phyloP scores from a whole-genome alignment of 805 yeast species.

The Metschnikowia lachancei region DNA sequence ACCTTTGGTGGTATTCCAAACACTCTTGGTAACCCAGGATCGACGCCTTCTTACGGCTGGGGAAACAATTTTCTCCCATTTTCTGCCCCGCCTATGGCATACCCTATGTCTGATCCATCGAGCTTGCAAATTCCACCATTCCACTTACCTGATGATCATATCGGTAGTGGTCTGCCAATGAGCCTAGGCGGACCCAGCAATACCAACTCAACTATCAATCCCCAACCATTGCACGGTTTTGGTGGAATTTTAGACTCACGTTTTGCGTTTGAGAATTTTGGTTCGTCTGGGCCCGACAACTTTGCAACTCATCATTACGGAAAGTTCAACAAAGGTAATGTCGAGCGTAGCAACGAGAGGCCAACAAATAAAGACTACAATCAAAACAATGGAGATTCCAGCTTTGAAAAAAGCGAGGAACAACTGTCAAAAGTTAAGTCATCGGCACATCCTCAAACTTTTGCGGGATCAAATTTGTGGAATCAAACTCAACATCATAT shows the following conservation, averaged over 20 bases:
- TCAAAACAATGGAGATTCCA: not conserved
- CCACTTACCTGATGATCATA: slow-evolving; percentile 24
- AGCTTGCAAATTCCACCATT: slow-evolving; percentile 25
- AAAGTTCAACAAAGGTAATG: not conserved
- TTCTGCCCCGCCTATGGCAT: slow-evolving; percentile 38
- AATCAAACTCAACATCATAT: slow-evolving; percentile 11
- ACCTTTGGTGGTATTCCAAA: slow-evolving; percentile 16
- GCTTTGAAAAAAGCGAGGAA: not conserved
- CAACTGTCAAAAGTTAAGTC: not conserved
- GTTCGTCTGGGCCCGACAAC: slow-evolving; percentile 1
- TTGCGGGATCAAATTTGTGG: slow-evolving; percentile 20
- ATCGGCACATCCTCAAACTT: slow-evolving; percentile 7
- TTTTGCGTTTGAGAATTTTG: slow-evolving; percentile 11
- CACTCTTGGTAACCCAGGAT: slow-evolving; percentile 19
- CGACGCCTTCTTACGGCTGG: slow-evolving; percentile 41
- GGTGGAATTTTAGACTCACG: slow-evolving; percentile 24
- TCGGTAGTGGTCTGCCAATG: slow-evolving; percentile 5
- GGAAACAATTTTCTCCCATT: slow-evolving; percentile 31
- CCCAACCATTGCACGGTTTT: slow-evolving; percentile 22
- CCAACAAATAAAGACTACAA: not conserved
- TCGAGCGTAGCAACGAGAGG: not conserved
- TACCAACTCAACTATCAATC: not conserved
- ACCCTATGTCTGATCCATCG: slow-evolving; percentile 17
- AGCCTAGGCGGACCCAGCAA: not conserved
- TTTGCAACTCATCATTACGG: not conserved